phyloP scores from a whole-genome alignment of 2,329 filamentous ascomycete genomes.

The Neopestalotiopsis clavispora region DNA sequence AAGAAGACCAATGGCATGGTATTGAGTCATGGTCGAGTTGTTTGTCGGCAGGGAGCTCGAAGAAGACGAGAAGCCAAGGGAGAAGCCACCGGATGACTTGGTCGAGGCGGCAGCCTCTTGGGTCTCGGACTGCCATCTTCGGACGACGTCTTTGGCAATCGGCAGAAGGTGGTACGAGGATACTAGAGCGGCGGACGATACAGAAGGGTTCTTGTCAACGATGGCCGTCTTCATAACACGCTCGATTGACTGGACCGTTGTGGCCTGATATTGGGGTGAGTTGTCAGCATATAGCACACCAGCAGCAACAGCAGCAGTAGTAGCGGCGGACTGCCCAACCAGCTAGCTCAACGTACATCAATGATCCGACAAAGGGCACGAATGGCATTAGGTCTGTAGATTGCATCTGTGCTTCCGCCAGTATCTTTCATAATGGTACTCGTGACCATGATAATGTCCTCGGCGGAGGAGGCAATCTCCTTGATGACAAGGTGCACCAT shows the following conservation, averaged over 20 bases:
- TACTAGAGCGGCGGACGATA: conserved; percentile 93
- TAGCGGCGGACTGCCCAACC: neutral
- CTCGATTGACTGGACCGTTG: conserved; percentile 96
- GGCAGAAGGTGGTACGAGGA: conserved; percentile 98
- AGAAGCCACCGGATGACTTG: conserved; percentile 90
- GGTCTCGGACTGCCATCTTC: conserved; percentile 97
- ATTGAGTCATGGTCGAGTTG: conserved; percentile 97
- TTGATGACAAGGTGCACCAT: conserved; percentile 99
- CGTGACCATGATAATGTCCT: conserved; percentile 99
- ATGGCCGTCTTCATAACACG: conserved; percentile 99
- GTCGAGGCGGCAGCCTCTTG: conserved; percentile 91
- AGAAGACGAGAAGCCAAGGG: conserved; percentile 87
- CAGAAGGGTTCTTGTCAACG: conserved; percentile 97
- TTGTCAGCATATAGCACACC: neutral
- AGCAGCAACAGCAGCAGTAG: neutral
- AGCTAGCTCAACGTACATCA: conserved; percentile 66
- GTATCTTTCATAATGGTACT: conserved; percentile 99
- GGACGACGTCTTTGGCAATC: conserved; percentile 92
- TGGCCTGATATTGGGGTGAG: conserved; percentile 62
- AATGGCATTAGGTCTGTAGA: conserved; percentile 95
- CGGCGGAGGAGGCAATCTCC: conserved; percentile 91
- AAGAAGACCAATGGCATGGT: conserved; percentile 94
- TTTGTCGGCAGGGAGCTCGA: conserved; percentile 77
- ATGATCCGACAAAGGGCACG: conserved; percentile 95
- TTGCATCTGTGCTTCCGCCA: conserved; percentile 88